Evolutionary conservation across 169 alveolate species (phyloP).

Genomic region (Cryptosporidium viatorum): DNA sequence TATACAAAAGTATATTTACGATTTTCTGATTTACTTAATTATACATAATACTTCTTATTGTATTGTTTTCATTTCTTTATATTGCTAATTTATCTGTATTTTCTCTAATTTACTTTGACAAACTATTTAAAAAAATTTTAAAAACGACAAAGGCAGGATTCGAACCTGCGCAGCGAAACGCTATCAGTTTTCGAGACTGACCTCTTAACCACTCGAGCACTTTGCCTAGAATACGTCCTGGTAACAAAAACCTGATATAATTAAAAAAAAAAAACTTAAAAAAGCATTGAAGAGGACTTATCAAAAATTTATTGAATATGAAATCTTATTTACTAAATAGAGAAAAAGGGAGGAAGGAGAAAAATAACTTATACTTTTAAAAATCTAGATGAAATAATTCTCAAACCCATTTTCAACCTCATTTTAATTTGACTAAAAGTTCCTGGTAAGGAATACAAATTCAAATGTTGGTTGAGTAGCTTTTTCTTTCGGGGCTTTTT

Average conservation of each 20-base stretch:
- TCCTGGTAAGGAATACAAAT: no score
- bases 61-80: neutral
- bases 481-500: neutral
- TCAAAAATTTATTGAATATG: no score
- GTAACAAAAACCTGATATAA: neutral
- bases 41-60: neutral
- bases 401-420: neutral
- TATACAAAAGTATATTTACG: neutral
- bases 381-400: neutral
- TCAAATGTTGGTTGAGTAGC: neutral
- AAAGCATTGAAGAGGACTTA: no score
- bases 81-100: neutral
- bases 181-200: conserved; percentile 77
- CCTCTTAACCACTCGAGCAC: conserved; percentile 78
- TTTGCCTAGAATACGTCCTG: neutral
- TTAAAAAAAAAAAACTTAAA: neutral
- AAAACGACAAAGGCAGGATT: conserved; percentile 76
- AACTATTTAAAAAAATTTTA: no score
- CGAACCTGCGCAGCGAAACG: conserved; percentile 78
- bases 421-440: neutral
- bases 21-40: neutral
- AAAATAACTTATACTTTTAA: no score
- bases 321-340: no score
- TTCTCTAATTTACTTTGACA: no score
- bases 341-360: no score